Evolutionary conservation across 164 flowering plant genomes (phyloP).

Genomic region (Magnolia sinica): DNA sequence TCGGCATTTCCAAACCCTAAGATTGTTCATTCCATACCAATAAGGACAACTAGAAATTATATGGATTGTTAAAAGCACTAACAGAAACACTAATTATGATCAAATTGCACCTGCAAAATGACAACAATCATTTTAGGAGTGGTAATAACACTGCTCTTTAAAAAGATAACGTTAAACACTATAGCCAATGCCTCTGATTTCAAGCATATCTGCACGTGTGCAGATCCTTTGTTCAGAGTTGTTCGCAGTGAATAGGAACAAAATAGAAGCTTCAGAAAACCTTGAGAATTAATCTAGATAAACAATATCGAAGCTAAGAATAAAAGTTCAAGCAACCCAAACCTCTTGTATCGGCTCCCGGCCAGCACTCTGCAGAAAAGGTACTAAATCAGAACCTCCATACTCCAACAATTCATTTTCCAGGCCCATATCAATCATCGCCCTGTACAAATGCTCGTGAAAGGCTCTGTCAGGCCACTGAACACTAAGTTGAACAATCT

Average conservation of each 20-base stretch:
- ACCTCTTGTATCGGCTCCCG: slow-evolving; percentile 66
- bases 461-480: slow-evolving; percentile 88
- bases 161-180: background rate
- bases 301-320: slow-evolving; percentile 1
- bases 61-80: no score
- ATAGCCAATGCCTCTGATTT: background rate
- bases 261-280: background rate
- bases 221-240: background rate
- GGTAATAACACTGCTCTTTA: background rate
- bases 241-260: background rate
- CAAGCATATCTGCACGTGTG: background rate
- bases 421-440: slow-evolving; percentile 86
- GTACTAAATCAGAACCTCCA: slow-evolving; percentile 97
- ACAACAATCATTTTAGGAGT: background rate
- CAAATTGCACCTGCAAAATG: background rate
- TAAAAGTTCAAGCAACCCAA: background rate
- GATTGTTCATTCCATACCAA: background rate
- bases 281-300: background rate
- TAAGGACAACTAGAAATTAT: no score
- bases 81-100: no score
- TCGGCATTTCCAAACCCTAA: background rate
- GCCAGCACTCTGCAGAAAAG: slow-evolving; percentile 83
- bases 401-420: slow-evolving; percentile 88
- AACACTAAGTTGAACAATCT: slow-evolving; percentile 91
- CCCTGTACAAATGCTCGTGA: slow-evolving; percentile 75